These are phyloP conservation scores for Lonicera japonica DNA, from an alignment of 129 eudicot species.

Conservation along the genomic window DNA sequence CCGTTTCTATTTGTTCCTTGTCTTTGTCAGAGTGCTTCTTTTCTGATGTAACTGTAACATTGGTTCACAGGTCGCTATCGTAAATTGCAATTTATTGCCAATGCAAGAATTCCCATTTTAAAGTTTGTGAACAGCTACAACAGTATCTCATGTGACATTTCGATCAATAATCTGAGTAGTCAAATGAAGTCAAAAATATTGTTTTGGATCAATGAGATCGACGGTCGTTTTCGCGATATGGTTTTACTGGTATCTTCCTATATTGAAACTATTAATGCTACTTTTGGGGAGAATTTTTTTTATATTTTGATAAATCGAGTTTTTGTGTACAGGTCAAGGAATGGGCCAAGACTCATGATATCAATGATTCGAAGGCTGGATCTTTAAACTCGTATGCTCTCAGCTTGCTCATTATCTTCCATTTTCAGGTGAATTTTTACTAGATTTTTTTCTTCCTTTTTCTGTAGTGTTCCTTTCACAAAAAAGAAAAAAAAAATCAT, in stretches of 20 bases:
- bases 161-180: constrained; percentile 81
- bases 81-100: constrained; percentile 47
- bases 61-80: constrained; percentile 55
- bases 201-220: constrained; percentile 75
- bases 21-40: constrained; percentile 1
- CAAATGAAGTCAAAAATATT: constrained; percentile 88
- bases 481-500: too few relatives aligned
- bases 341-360: constrained; percentile 88
- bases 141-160: constrained; percentile 83
- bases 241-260: constrained; percentile 65
- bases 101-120: constrained; percentile 82
- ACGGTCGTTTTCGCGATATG: constrained; percentile 78
- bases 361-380: constrained; percentile 79
- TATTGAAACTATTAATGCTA: constrained; percentile 7
- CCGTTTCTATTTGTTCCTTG: not conserved
- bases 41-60: constrained; percentile 1
- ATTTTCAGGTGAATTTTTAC: constrained; percentile 65
- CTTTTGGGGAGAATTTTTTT: not conserved
- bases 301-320: constrained; percentile 14
- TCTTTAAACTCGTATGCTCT: constrained; percentile 81
- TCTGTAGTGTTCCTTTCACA: not conserved
- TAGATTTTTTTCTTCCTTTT: not conserved
- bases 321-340: constrained; percentile 70
- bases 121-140: constrained; percentile 49
- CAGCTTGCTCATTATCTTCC: constrained; percentile 73